Base-by-base conservation (phyloP, 2,329 filamentous ascomycete species). In the Thelonectria blattea region DNA sequence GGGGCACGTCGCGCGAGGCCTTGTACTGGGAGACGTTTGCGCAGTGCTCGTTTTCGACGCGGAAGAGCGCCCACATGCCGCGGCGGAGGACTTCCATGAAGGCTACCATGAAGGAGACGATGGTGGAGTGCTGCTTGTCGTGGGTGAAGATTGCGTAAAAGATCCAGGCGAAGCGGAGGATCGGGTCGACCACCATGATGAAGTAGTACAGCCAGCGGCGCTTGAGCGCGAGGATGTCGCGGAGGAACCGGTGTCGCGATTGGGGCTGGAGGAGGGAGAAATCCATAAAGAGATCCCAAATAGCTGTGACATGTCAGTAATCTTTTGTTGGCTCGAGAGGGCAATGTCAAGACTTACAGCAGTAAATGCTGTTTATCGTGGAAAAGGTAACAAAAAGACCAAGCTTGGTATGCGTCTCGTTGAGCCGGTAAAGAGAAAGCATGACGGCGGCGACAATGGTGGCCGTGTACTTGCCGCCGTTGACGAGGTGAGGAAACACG, bases 41-140 rank as follows among this genome's bases (percentile, higher is more conserved):
- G 77, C 93, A 97, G 77, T 99, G 95, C 71, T 99, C 95, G 75
- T 99, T 99, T 76, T 99, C 95, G 24, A 99, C 93, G 42, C 95
- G 91, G 74, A 99, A 91, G 4, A 98, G 81, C 0, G 90, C 89
- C 95, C 95, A 99, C 72, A 97, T 87, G 62, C 92, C 93, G 73
- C 95, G 83, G 32, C 95, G 87, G n/a, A 86, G 83, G 20, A 96
- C 87, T 74, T 99, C 95, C 9, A 89, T 86, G 3, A 97, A 79
- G 2, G 86, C 84, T 15, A 97, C 86, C 30, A 91, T 67, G 75
- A 98, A 98, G 1, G 91, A 93, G 5, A 93, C 85, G 2, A 93
- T 74, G 3, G 91, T 91, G 1, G 90, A 94, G 74, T 98, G 93
- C 71, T 97, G 93, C 0, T 89, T 77, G 70, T 96, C 84, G 63